Conservation (phyloP, 768 basidiomycete species). For the Calocera cornea region DNA sequence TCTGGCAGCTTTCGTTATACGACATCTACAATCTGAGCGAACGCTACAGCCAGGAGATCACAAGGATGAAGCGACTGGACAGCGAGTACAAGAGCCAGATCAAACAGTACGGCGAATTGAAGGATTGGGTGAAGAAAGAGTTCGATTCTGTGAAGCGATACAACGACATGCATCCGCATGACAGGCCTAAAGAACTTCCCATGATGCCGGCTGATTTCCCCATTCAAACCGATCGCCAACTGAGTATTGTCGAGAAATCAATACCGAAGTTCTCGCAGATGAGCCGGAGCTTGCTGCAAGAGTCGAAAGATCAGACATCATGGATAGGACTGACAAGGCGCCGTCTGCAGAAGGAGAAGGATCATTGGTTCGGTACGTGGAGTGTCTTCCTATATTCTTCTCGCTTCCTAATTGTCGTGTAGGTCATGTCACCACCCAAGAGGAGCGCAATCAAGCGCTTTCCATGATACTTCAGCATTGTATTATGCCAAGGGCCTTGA, state of each 20-base stretch:
- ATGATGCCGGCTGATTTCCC: conserved; percentile 1
- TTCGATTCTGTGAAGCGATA: not conserved
- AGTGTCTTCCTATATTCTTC: conserved; percentile 23
- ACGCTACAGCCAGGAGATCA: conserved; percentile 68
- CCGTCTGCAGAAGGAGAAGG: conserved; percentile 13
- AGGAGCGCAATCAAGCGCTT: not conserved
- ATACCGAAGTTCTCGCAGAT: not conserved
- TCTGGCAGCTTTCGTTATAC: conserved; percentile 91
- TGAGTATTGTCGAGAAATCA: not conserved
- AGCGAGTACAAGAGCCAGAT: conserved; percentile 4
- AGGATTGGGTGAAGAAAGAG: not conserved
- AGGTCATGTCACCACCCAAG: not conserved
- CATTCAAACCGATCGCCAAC: not conserved
- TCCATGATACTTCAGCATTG: conserved; percentile 54
- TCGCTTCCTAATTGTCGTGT: not conserved
- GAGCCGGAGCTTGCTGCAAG: not conserved
- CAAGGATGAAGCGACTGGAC: conserved; percentile 22
- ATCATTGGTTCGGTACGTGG: conserved; percentile 9
- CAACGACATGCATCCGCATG: conserved; percentile 2
- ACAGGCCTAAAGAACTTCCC: not conserved
- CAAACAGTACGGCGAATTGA: not conserved
- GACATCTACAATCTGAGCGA: conserved; percentile 68
- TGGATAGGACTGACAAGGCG: conserved; percentile 26
- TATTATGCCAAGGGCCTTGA: conserved; percentile 75
- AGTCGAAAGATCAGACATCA: not conserved